Evolutionary conservation across 75 land plant genomes (phyloP).

Genomic region (Picea glauca): DNA sequence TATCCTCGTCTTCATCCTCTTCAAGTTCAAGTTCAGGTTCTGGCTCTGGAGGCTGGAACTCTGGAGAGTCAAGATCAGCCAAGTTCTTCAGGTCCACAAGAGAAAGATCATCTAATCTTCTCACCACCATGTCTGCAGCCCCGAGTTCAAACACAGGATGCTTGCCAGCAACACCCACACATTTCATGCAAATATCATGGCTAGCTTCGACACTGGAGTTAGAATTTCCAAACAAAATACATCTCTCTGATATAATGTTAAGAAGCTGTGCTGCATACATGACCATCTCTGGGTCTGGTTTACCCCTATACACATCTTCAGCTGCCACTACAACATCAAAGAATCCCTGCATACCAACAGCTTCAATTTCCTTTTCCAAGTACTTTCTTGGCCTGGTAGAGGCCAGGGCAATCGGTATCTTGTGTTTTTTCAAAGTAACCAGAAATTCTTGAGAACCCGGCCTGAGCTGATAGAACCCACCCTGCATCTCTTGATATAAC

Average conservation of each 20-base stretch:
- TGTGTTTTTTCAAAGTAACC: constrained; percentile 53
- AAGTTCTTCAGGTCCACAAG: constrained; percentile 90
- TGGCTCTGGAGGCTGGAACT: constrained; percentile 64
- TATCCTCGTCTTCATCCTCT: constrained; percentile 19
- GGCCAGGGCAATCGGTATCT: constrained; percentile 85
- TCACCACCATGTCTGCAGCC: constrained; percentile 89
- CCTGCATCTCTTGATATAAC: constrained; percentile 63
- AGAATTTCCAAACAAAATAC: constrained; percentile 95
- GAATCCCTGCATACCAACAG: constrained; percentile 61
- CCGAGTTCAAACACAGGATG: constrained; percentile 88
- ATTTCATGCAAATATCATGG: constrained; percentile 94
- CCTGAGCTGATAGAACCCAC: constrained; percentile 63
- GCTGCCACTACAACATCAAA: constrained; percentile 76
- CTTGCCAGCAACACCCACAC: constrained; percentile 91
- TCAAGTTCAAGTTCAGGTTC: constrained; percentile 67
- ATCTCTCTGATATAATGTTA: constrained; percentile 71
- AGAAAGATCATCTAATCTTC: constrained; percentile 69
- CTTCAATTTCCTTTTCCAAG: constrained; percentile 61
- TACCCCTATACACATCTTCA: constrained; percentile 93
- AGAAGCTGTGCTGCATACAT: constrained; percentile 83
- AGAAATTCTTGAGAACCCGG: constrained; percentile 86
- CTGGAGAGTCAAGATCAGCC: constrained; percentile 76
- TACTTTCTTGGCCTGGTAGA: constrained; percentile 74
- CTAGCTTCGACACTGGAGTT: constrained; percentile 92
- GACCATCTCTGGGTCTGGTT: constrained; percentile 99